Base-by-base conservation (phyloP, 2,329 filamentous ascomycete species). In the Sporothrix protearum region DNA sequence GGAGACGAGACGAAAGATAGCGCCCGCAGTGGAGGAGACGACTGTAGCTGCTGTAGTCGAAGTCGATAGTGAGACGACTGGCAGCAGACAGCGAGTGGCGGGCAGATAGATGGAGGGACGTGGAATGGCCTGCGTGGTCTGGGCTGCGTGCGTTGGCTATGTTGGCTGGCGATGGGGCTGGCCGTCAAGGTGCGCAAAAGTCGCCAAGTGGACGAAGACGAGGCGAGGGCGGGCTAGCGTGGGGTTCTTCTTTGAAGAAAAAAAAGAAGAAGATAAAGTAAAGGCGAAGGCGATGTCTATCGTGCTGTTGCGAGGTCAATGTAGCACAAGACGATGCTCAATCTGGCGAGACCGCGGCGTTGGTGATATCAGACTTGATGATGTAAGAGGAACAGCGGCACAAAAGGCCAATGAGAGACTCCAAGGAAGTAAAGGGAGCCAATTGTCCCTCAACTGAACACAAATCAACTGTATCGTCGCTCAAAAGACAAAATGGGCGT, bases 171-270 rank as follows among this genome's bases (percentile, higher is more conserved):
- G 16, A 25, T 59, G 33, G 33, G 59, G 59, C 10, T 66, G 63
- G 42, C 63, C 63, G 63, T 66, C 63, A 66, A 49, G 63, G 63
- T 66, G 63, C 63, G 39, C 63, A 49, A 36, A 36, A 33, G 42
- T 47, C 25, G 45, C 10, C 36, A 45, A 64, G 36, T 45, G 36
- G 36, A 49, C 33, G n/a, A 19, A 30, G 63, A 47, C 25, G 42
- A 12, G 49, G 12, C 22, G 49, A 53, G 49, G 59, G 53, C n/a
- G 45, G 59, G 12, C 59, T 45, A 64, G 36, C 59, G 59, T 28
- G 22, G 59, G 39, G 36, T 47, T 42, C 6, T 42, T 42, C 14
- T 12, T 8, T 7, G 33, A 33, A 0, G 30, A 14, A n/a, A 25
- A 8, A 42, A 8, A 61, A 19, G 19, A 14, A 8, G 22, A n/a